These are phyloP conservation scores for Microcos paniculata DNA, from an alignment of 345 rosid species.

Conservation along the genomic window DNA sequence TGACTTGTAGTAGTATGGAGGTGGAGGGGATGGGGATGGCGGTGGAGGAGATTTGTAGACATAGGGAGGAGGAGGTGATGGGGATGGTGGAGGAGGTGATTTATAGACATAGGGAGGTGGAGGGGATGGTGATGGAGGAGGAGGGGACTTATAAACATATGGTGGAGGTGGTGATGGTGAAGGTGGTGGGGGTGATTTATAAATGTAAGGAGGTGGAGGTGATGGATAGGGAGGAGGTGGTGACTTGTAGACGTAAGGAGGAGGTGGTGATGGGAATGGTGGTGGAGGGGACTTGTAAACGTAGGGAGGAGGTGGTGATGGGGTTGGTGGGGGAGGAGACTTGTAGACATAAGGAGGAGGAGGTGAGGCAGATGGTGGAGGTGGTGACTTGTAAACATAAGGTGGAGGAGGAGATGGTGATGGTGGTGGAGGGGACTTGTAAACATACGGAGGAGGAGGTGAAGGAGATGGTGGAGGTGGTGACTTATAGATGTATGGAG, in stretches of 20 bases:
- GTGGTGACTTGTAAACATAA: background rate
- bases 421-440: background rate
- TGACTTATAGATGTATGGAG: background rate
- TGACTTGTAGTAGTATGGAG: background rate
- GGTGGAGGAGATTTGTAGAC: background rate
- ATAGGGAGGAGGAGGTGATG: background rate
- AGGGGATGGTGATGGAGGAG: background rate
- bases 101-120: background rate
- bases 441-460: too few species aligned
- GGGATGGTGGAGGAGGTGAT: background rate
- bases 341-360: background rate
- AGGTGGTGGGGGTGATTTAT: background rate
- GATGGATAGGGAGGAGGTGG: background rate
- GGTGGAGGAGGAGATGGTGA: background rate
- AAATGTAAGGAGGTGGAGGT: background rate
- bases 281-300: background rate
- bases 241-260: background rate
- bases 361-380: too few species aligned
- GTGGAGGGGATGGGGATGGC: background rate
- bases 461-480: too few species aligned
- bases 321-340: background rate
- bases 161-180: background rate
- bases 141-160: background rate
- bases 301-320: background rate
- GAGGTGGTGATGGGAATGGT: background rate